phyloP scores from a whole-genome alignment of 768 basidiomycete species.

The Suillus paluster region DNA sequence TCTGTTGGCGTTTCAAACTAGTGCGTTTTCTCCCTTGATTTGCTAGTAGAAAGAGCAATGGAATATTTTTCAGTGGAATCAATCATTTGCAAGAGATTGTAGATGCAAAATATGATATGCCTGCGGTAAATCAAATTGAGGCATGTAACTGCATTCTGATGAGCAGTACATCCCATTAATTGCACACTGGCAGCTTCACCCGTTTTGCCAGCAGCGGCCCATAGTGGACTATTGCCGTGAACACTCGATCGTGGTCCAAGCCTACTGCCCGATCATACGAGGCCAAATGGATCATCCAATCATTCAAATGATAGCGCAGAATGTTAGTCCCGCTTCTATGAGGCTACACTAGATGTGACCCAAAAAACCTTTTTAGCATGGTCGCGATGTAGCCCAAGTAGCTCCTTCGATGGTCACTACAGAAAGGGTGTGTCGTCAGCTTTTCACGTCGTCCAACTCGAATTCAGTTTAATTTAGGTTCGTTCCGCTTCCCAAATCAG shows the following conservation, averaged over 20 bases:
- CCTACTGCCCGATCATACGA: constrained; percentile 78
- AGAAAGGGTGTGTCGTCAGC: constrained; percentile 63
- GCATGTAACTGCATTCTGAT: constrained; percentile 37
- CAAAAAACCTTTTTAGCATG: constrained; percentile 42
- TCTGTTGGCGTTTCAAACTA: constrained; percentile 86
- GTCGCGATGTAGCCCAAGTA: constrained; percentile 76
- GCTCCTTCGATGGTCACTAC: constrained; percentile 89
- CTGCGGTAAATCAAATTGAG: constrained; percentile 84
- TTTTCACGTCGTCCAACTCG: not conserved
- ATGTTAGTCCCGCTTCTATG: constrained; percentile 45
- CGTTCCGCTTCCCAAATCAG: constrained; percentile 84
- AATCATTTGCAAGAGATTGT: constrained; percentile 79
- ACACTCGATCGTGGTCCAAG: constrained; percentile 66
- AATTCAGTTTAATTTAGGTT: constrained; percentile 48
- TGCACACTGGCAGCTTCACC: constrained; percentile 60
- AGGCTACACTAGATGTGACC: not conserved
- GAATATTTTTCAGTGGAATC: constrained; percentile 49
- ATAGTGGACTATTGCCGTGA: constrained; percentile 76
- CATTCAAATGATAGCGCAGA: constrained; percentile 57
- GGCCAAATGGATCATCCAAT: constrained; percentile 57
- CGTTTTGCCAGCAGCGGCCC: constrained; percentile 78
- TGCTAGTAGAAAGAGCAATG: not conserved
- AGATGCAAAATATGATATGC: constrained; percentile 61
- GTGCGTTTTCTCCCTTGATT: constrained; percentile 42
- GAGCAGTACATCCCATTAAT: not conserved